Evolutionary conservation across 495 filamentous ascomycete species (phyloP).

Genomic region (Eremomyces bilateralis): DNA sequence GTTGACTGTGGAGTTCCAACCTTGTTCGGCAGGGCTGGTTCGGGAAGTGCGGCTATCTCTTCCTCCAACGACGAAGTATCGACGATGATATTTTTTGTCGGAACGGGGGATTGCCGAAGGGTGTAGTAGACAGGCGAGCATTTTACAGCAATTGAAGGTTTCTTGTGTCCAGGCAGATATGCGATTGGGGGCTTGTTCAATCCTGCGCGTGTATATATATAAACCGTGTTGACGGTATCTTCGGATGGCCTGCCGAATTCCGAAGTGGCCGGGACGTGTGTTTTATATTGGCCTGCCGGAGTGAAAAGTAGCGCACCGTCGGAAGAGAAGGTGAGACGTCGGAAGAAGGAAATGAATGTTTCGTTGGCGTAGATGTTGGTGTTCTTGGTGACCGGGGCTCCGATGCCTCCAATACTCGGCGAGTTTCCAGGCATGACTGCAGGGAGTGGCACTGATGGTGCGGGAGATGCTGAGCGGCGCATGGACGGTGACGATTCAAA

Average conservation of each 20-base stretch:
- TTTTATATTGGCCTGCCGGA: conserved; percentile 88
- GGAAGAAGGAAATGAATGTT: conserved; percentile 92
- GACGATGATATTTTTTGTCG: conserved; percentile 75
- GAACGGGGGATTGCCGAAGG: conserved; percentile 40
- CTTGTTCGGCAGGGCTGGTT: conserved; percentile 45
- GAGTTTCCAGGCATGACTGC: conserved; percentile 92
- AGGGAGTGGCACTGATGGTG: conserved; percentile 80
- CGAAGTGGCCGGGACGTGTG: conserved; percentile 42
- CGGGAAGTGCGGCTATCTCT: conserved; percentile 59
- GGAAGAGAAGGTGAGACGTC: conserved; percentile 79
- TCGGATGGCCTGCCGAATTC: too few species aligned
- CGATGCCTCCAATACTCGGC: conserved; percentile 48
- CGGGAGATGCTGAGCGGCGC: conserved; percentile 82
- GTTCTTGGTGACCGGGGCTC: conserved; percentile 67
- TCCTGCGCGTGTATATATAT: conserved; percentile 90
- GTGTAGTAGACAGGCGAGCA: conserved; percentile 86
- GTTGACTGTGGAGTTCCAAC: conserved; percentile 28
- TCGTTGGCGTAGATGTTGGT: conserved; percentile 92
- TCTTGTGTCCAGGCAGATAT: conserved; percentile 96
- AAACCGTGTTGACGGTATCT: conserved; percentile 90
- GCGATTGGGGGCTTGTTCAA: conserved; percentile 94
- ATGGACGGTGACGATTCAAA: conserved; percentile 76
- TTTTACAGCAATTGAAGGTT: conserved; percentile 86
- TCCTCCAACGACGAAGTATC: conserved; percentile 82
- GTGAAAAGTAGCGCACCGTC: conserved; percentile 92